Conservation (phyloP, 805 yeast genomes). For the Metschnikowia gelsemii region DNA sequence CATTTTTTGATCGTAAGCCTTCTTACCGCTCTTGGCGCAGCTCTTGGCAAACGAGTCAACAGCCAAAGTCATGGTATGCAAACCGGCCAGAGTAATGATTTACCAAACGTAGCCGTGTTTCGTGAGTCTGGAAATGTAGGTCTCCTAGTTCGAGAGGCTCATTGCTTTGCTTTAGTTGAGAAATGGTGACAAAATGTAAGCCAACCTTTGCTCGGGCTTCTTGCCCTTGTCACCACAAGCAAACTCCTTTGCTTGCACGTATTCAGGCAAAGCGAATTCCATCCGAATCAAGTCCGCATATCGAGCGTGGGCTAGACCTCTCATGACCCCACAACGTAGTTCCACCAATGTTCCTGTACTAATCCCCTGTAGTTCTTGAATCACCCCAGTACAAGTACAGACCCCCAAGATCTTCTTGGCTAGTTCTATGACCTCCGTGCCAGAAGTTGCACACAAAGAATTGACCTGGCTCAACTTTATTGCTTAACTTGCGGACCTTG, state of each 20-base stretch:
- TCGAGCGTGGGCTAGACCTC: constrained; percentile 94
- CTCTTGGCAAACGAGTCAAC: constrained; percentile 79
- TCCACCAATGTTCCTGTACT: constrained; percentile 94
- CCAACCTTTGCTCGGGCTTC: constrained; percentile 91
- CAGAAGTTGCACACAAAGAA: constrained; percentile 73
- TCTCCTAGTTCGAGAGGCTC: constrained; percentile 81
- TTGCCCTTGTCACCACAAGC: constrained; percentile 83
- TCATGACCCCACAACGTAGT: constrained; percentile 95
- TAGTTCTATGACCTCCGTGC: constrained; percentile 73
- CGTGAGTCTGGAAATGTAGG: constrained; percentile 83
- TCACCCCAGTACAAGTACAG: constrained; percentile 92
- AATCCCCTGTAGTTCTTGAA: constrained; percentile 94
- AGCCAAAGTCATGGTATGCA: constrained; percentile 93
- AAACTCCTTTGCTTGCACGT: constrained; percentile 88
- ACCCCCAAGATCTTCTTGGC: constrained; percentile 76
- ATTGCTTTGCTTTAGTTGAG: constrained; percentile 97
- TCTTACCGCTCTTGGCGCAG: constrained; percentile 84
- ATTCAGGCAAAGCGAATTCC: constrained; percentile 96
- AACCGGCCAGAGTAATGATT: constrained; percentile 94
- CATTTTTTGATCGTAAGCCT: constrained; percentile 86
- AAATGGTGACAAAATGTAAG: constrained; percentile 94
- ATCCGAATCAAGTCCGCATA: constrained; percentile 96
- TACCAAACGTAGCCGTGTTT: constrained; percentile 95
- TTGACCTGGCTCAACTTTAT: too few relatives aligned
- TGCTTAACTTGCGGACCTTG: too few relatives aligned